Base-by-base conservation (phyloP, 208 protist genomes). In the Acanthamoeba culbertsoni region DNA sequence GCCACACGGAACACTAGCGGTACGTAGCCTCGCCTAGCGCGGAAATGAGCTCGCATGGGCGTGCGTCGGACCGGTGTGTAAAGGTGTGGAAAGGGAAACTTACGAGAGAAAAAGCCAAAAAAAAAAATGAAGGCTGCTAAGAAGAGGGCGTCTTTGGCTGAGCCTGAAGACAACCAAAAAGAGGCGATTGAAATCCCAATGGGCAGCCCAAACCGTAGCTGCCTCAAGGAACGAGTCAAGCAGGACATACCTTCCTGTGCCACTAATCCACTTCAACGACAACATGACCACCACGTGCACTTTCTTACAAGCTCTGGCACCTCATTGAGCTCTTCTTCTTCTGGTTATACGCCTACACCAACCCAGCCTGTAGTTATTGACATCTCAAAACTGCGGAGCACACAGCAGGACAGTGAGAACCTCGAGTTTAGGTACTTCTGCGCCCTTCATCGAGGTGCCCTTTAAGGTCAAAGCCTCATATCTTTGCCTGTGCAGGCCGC, bases 301-400 rank as follows among this genome's bases (percentile, higher is more conserved):
- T 82, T 82, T 16, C 37, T 82, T n/a, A 40, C 71, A 16, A 82
- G 33, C 71, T 82, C 71, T 35, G 71, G 71, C 71, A 82, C 71
- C 28, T 28, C 71, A 26, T 28, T 82, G 3, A 31, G 71, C 71
- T 2, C 16, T 43, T 26, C 71, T 10, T 8, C 12, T 14, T 23
- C n/a, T 0, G 71, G 42, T 2, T 18, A 33, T 48, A 20, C 68
- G 12, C 26, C 43, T 3, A n/a, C 71, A 23, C 16, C 51, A 1
- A 48, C 28, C 71, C 71, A 82, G 42, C 71, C 23, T 43, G 71
- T 82, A 20, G 43, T 82, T 23, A 82, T 82, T 43, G 42, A 82
- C 23, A 35, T 82, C 43, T 3, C 28, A 26, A 53, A 45, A 45
- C 42, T 82, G 26, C 43, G 7, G 42, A n/a, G 42, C 12, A 18